These are phyloP conservation scores for Nannizziopsis arthrosporioides DNA, from an alignment of 2,329 filamentous ascomycete species.

Conservation along the genomic window DNA sequence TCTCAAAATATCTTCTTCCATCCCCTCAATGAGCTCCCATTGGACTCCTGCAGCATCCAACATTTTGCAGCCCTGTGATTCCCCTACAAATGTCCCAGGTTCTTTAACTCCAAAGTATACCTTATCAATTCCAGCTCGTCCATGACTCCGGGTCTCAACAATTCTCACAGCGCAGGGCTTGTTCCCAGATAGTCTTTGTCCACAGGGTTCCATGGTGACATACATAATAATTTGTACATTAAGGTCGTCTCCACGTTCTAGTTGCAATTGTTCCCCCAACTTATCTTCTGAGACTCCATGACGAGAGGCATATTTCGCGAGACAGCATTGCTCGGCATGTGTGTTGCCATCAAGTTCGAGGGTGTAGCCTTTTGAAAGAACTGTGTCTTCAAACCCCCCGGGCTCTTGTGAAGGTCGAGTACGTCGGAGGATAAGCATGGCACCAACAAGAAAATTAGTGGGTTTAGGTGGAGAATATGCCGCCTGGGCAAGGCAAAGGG, in stretches of 20 bases:
- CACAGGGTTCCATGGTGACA: conserved; percentile 66
- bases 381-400: conserved; percentile 27
- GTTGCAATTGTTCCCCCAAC: conserved; percentile 29
- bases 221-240: conserved; percentile 54
- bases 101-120: conserved; percentile 85
- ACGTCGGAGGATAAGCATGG: conserved; percentile 54
- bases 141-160: conserved; percentile 36
- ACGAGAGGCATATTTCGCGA: conserved; percentile 50
- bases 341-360: conserved; percentile 86
- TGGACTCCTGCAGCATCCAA: conserved; percentile 61
- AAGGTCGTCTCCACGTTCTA: conserved; percentile 15
- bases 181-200: conserved; percentile 37
- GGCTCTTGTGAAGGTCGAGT: conserved; percentile 7
- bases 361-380: conserved; percentile 77
- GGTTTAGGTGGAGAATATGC: conserved; percentile 70
- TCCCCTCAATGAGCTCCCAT: conserved; percentile 59
- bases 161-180: conserved; percentile 61
- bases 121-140: conserved; percentile 47
- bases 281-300: conserved; percentile 28
- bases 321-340: conserved; percentile 87
- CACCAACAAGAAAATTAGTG: conserved; percentile 88
- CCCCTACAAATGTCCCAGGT: conserved; percentile 76
- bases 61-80: conserved; percentile 61
- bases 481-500: conserved; percentile 62
- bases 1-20: conserved; percentile 68